Percentiles rank a stretch among this genome's conserved stretches.
Evolutionary conservation across 306 rosid genomes (phyloP).

Genomic region (Fagus crenata): DNA sequence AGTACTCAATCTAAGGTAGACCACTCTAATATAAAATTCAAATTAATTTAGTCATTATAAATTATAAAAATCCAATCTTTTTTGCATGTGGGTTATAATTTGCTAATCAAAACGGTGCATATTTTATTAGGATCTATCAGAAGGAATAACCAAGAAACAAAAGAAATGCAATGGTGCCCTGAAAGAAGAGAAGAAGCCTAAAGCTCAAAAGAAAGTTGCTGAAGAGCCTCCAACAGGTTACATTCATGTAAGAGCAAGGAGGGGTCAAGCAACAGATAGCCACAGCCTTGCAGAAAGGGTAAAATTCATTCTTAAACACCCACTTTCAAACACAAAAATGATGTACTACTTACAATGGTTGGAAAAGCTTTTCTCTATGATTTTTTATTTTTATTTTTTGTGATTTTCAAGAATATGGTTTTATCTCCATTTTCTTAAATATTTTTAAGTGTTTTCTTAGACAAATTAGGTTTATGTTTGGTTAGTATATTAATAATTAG

Average conservation of each 20-base stretch:
- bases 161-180: conserved; percentile 44
- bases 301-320: conserved; percentile 24
- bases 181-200: conserved; percentile 38
- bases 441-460: too few species aligned
- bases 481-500: too few species aligned
- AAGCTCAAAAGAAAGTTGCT: conserved; percentile 34
- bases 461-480: too few species aligned
- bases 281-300: conserved; percentile 99
- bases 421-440: too few species aligned
- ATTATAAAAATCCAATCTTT: neutral
- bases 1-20: conserved; percentile 52
- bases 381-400: too few species aligned
- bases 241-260: conserved; percentile 94
- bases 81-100: neutral
- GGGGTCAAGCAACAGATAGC: conserved; percentile 98
- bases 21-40: too few species aligned
- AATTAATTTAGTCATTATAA: neutral
- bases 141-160: conserved; percentile 51
- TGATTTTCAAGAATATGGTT: too few species aligned
- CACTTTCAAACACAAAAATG: too few species aligned
- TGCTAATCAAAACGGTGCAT: neutral
- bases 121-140: conserved; percentile 38
- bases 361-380: too few species aligned
- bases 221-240: conserved; percentile 71
- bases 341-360: too few species aligned